Evolutionary conservation across 345 rosid species (phyloP), one percentile per base, ranked within the genome.

Genomic region (Sisymbrium irio): DNA sequence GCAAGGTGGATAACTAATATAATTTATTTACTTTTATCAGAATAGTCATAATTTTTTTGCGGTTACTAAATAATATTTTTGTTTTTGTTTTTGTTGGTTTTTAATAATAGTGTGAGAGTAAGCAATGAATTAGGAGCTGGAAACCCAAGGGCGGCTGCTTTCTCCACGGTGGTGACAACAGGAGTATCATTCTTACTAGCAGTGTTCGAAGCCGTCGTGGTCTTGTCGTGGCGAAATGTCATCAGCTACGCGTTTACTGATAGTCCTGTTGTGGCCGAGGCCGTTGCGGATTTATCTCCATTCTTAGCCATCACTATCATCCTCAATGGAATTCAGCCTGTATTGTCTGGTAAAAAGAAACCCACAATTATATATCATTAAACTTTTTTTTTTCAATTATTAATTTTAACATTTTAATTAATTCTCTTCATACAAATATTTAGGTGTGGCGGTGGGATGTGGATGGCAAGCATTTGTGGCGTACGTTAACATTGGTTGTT

Each of bases 391-490:
- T 56, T 55, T 32, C 7, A 1, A 42, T n/a, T 51, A 51, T 32
- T 20, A 56, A n/a, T 49, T 4, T 46, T 9, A 46, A 18, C 22
- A 46, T 12, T 50, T 10, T 10, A 17, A 54, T 10, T n/a, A 7
- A 53, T 27, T 53, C 0, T 30, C 7, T 14, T 54, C 1, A 28
- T 14, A 30, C 60, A 30, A n/a, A 55, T n/a, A 0, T 7, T 6
- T 56, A 73, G 94, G 97, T 19, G 97, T 89, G 46, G 96, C 91
- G 33, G 93, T 87, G 17, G 97, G 93, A 1, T 87, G 93, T 51
- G 93, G 95, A 72, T 89, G 97, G 96, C 93, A 91, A 78, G 89
- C 95, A 11, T 83, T 89, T 80, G 93, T 92, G 11, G 97, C 97
- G 4, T 92, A 85, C 25, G 91, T 92, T 0, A 91, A 89, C 41